Percentiles rank a stretch among this genome's conserved stretches.
phyloP scores from a whole-genome alignment of 2,329 filamentous ascomycete genomes.

The Teratosphaeria nubilosa region DNA sequence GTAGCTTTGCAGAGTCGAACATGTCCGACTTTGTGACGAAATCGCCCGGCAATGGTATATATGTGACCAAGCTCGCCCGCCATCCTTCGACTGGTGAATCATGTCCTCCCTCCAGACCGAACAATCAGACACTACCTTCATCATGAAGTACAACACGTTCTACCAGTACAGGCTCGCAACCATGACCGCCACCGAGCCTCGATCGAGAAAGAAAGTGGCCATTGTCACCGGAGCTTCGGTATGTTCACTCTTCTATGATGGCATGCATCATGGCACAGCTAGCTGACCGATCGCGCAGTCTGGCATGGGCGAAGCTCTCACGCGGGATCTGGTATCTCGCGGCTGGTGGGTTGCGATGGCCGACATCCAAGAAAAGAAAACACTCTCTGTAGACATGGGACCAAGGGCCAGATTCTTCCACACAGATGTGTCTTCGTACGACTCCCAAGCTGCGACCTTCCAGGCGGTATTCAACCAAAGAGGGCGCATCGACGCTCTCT shows the following conservation, averaged over 20 bases:
- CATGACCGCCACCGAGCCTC: neutral
- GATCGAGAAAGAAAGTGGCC: constrained; percentile 1
- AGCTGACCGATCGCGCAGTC: constrained; percentile 4
- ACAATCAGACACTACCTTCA: neutral
- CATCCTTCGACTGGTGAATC: neutral
- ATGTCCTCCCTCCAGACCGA: neutral
- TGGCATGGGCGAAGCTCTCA: constrained; percentile 11
- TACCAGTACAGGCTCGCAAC: neutral
- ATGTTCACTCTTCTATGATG: neutral
- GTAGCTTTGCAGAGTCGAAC: neutral
- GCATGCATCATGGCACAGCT: neutral
- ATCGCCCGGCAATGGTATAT: neutral
- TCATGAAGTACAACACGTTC: neutral
- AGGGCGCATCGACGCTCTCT: constrained; percentile 7
- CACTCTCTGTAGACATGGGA: constrained; percentile 1
- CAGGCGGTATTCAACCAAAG: constrained; percentile 3
- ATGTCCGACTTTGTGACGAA: neutral
- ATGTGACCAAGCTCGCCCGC: neutral
- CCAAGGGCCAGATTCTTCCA: constrained; percentile 5
- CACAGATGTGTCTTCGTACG: constrained; percentile 8
- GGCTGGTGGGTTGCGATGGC: constrained; percentile 11
- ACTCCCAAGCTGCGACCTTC: constrained; percentile 6
- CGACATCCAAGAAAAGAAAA: constrained; percentile 4
- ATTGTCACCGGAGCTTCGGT: constrained; percentile 10
- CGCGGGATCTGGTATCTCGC: constrained; percentile 4